Percentiles rank a stretch among this genome's conserved stretches.
These are phyloP conservation scores for Cardiosporidium cionae DNA, from an alignment of 169 alveolate species.

Conservation along the genomic window DNA sequence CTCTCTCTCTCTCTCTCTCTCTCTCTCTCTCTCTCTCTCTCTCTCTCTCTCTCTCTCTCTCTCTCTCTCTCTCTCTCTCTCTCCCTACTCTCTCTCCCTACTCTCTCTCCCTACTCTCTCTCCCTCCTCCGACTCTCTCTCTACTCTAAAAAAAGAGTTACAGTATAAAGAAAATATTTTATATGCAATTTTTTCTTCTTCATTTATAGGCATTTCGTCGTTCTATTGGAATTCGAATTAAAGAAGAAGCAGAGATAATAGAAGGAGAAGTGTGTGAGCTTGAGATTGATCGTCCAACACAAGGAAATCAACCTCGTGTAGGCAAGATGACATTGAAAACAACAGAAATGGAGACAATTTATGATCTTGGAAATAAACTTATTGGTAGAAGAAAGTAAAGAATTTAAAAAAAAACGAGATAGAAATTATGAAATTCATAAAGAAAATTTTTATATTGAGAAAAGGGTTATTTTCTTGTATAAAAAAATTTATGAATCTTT, in stretches of 20 bases:
- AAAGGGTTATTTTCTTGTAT: background rate
- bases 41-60: conserved; percentile 25
- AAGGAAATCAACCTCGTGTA: conserved; percentile 30
- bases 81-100: background rate
- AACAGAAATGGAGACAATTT: conserved; percentile 97
- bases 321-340: conserved; percentile 82
- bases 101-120: background rate
- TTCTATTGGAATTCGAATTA: conserved; percentile 95
- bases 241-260: conserved; percentile 96
- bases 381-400: no score
- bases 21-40: conserved; percentile 28
- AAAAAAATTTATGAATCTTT: background rate
- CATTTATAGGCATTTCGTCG: conserved; percentile 88
- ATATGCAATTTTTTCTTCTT: background rate
- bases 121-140: background rate
- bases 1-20: background rate
- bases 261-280: conserved; percentile 99
- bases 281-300: conserved; percentile 87
- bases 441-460: background rate
- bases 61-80: conserved; percentile 8
- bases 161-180: background rate
- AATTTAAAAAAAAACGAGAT: no score
- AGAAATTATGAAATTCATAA: no score
- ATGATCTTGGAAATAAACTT: conserved; percentile 92
- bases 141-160: background rate